These are phyloP conservation scores for Candida bentonensis DNA, from an alignment of 805 yeast genomes.

Conservation along the genomic window DNA sequence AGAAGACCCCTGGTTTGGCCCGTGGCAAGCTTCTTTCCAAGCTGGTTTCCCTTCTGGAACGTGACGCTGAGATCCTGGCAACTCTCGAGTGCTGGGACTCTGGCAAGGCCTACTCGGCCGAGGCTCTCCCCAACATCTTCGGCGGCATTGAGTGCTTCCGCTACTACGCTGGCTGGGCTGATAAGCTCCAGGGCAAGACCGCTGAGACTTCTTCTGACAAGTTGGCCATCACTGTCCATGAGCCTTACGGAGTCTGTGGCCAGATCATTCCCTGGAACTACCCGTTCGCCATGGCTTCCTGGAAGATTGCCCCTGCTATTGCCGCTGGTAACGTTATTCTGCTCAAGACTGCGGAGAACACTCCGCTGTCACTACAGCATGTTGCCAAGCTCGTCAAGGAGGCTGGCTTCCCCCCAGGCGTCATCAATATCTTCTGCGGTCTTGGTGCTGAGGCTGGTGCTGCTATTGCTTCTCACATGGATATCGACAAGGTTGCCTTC, in stretches of 20 bases:
- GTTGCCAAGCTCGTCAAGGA: slow-evolving; percentile 54
- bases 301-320: slow-evolving; percentile 90
- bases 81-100: slow-evolving; percentile 76
- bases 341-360: slow-evolving; percentile 81
- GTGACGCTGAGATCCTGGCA: slow-evolving; percentile 57
- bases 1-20: slow-evolving; percentile 48
- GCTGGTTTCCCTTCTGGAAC: slow-evolving; percentile 67
- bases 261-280: slow-evolving; percentile 96
- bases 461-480: slow-evolving; percentile 63
- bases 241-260: slow-evolving; percentile 91
- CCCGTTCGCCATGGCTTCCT: slow-evolving; percentile 84
- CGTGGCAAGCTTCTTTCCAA: slow-evolving; percentile 52
- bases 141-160: slow-evolving; percentile 57
- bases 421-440: slow-evolving; percentile 75
- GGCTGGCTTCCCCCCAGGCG: slow-evolving; percentile 90
- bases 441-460: slow-evolving; percentile 77
- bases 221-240: slow-evolving; percentile 68
- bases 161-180: slow-evolving; percentile 86
- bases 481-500: slow-evolving; percentile 81
- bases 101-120: slow-evolving; percentile 55
- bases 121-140: slow-evolving; percentile 64
- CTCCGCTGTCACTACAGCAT: slow-evolving; percentile 78
- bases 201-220: slow-evolving; percentile 63
- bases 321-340: slow-evolving; percentile 85
- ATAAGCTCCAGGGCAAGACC: slow-evolving; percentile 64